A percentile compares a stretch with the other conserved stretches of the same genome.
These are phyloP conservation scores for Cercospora janseana DNA, from an alignment of 2,329 filamentous ascomycete species.

Conservation along the genomic window DNA sequence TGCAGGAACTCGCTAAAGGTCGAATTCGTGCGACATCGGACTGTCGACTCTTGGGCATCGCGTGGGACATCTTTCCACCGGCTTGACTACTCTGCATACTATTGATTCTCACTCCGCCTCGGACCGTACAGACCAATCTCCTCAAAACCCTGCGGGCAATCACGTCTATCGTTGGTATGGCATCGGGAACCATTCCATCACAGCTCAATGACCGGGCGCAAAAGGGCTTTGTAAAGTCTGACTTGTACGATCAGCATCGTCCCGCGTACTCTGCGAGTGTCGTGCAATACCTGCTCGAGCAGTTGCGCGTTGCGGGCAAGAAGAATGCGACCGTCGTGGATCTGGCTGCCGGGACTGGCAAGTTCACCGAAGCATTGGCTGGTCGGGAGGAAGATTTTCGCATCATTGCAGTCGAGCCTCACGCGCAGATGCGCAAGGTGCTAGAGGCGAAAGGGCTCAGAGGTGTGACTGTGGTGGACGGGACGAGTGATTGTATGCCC, in stretches of 20 bases:
- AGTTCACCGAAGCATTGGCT: slow-evolving; percentile 65
- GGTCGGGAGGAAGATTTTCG: slow-evolving; percentile 58
- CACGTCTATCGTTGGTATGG: background rate
- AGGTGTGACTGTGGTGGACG: slow-evolving; percentile 56
- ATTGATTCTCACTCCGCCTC: no score
- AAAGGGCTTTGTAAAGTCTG: slow-evolving; percentile 62
- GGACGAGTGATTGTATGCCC: slow-evolving; percentile 58
- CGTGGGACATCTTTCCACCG: no score
- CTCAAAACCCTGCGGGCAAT: no score
- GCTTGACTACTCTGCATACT: no score
- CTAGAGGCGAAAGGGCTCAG: slow-evolving; percentile 58
- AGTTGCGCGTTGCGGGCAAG: slow-evolving; percentile 52
- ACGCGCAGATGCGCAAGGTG: slow-evolving; percentile 63
- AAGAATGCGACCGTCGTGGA: slow-evolving; percentile 57
- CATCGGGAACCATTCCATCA: background rate
- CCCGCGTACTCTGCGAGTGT: slow-evolving; percentile 63
- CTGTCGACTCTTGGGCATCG: no score
- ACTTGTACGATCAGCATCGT: slow-evolving; percentile 64
- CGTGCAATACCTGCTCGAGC: slow-evolving; percentile 57
- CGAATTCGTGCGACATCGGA: no score
- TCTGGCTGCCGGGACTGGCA: slow-evolving; percentile 67
- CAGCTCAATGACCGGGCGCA: slow-evolving; percentile 36
- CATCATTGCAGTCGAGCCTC: slow-evolving; percentile 63
- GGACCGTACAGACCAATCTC: no score
- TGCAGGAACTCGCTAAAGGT: no score